A percentile compares a stretch with the other conserved stretches of the same genome.
These are phyloP conservation scores for Primulina eburnea DNA, from an alignment of 257 asterid species.

Conservation along the genomic window DNA sequence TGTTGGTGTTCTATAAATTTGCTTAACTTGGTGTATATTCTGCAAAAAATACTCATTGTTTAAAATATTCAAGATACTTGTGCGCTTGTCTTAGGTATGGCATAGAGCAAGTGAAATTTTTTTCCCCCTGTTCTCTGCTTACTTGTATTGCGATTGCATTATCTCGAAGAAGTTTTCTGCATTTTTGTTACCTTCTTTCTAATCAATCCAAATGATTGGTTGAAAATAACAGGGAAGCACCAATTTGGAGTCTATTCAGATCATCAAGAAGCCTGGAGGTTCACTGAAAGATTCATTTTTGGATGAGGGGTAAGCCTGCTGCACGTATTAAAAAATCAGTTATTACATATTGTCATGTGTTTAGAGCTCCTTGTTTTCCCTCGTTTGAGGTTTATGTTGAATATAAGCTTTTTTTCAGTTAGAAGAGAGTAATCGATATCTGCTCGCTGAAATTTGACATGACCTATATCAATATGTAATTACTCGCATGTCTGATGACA, in stretches of 20 bases:
- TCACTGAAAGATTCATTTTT: slow-evolving; percentile 79
- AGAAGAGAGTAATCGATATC: background rate
- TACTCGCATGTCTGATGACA: background rate
- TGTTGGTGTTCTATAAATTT: background rate
- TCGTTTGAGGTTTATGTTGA: background rate
- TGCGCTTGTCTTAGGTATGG: background rate
- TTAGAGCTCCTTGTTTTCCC: background rate
- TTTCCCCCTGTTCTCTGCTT: background rate
- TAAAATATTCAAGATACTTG: background rate
- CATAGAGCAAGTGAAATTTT: background rate
- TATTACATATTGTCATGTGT: background rate
- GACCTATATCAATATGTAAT: background rate
- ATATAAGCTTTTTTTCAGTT: background rate
- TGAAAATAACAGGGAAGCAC: slow-evolving; percentile 76
- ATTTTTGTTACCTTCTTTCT: background rate
- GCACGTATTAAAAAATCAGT: background rate
- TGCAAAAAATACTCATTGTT: background rate
- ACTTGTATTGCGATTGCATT: background rate
- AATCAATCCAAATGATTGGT: slow-evolving; percentile 12
- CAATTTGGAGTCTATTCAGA: slow-evolving; percentile 85
- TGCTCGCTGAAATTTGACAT: background rate
- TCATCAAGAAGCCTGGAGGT: slow-evolving; percentile 94
- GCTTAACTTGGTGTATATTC: background rate
- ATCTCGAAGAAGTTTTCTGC: slow-evolving; percentile 1
- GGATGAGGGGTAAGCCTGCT: slow-evolving; percentile 69